phyloP scores from a whole-genome alignment of 2,329 filamentous ascomycete genomes.

The Pyrenochaeta sp. region DNA sequence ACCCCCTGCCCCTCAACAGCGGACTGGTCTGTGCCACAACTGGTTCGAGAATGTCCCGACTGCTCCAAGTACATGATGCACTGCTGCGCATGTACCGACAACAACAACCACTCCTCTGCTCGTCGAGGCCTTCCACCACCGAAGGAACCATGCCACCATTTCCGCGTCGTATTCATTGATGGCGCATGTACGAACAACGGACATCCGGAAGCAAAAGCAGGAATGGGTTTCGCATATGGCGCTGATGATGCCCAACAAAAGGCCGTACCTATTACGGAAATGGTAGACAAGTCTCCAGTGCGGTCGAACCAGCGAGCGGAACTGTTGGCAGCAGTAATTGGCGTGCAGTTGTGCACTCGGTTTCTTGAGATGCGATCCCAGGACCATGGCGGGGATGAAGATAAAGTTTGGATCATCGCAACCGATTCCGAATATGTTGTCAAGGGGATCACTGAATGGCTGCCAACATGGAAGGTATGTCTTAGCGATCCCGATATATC shows the following conservation, averaged over 20 bases:
- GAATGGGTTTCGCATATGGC: slow-evolving; percentile 14
- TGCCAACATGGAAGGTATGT: slow-evolving; percentile 18
- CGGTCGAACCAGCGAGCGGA: slow-evolving; percentile 20
- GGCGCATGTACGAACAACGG: slow-evolving; percentile 19
- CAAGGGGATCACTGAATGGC: slow-evolving; percentile 19
- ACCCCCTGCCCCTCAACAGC: slow-evolving; percentile 3
- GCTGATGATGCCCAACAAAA: slow-evolving; percentile 8
- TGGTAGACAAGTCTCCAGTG: slow-evolving; percentile 10
- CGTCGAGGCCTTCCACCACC: slow-evolving; percentile 1
- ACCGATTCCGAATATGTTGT: slow-evolving; percentile 21
- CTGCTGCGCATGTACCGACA: slow-evolving; percentile 9
- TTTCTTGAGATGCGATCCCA: background rate
- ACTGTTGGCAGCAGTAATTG: slow-evolving; percentile 15
- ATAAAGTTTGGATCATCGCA: slow-evolving; percentile 12
- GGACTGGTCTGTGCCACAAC: slow-evolving; percentile 9
- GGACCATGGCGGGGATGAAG: background rate
- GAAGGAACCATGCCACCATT: slow-evolving; percentile 9
- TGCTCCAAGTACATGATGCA: slow-evolving; percentile 8
- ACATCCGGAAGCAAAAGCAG: slow-evolving; percentile 11
- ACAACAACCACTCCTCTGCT: slow-evolving; percentile 2
- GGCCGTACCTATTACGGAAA: slow-evolving; percentile 12
- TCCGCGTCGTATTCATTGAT: slow-evolving; percentile 16
- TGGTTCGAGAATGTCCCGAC: slow-evolving; percentile 7
- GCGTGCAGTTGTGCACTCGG: slow-evolving; percentile 9
- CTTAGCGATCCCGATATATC: background rate